Percentiles rank a stretch among this genome's conserved stretches.
Evolutionary conservation across 2,329 filamentous ascomycete species (phyloP).

Genomic region (Claviceps cyperi): DNA sequence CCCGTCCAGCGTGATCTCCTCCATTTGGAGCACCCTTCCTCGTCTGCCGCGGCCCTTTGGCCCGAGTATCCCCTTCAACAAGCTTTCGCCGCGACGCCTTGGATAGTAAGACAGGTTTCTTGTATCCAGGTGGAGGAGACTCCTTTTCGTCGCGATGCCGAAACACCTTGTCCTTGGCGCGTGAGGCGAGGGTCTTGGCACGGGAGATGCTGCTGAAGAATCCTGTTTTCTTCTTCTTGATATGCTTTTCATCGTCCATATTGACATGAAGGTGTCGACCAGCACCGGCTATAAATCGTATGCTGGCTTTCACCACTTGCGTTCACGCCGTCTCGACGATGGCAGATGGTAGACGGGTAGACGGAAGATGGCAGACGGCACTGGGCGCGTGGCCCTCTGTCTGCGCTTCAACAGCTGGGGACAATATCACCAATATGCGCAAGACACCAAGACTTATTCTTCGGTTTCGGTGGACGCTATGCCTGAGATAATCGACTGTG

Average conservation of each 20-base stretch:
- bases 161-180: constrained; percentile 4
- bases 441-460: too few relatives aligned
- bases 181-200: constrained; percentile 26
- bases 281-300: neutral
- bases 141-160: constrained; percentile 1
- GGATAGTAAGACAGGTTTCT: neutral
- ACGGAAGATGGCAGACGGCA: too few relatives aligned
- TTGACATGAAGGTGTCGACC: constrained; percentile 8
- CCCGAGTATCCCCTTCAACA: neutral
- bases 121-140: neutral
- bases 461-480: too few relatives aligned
- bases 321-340: too few relatives aligned
- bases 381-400: too few relatives aligned
- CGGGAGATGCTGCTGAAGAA: constrained; percentile 36
- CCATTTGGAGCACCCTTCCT: constrained; percentile 1
- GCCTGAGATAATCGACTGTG: too few relatives aligned
- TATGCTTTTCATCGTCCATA: constrained; percentile 20
- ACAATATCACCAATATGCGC: too few relatives aligned
- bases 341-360: too few relatives aligned
- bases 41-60: neutral
- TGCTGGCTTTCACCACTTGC: neutral
- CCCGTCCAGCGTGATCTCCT: neutral
- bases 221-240: constrained; percentile 24
- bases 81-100: constrained; percentile 1
- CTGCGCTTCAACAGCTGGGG: too few relatives aligned